These are phyloP conservation scores for Ogataea salicorniae DNA, from an alignment of 805 yeast genomes.

Conservation along the genomic window DNA sequence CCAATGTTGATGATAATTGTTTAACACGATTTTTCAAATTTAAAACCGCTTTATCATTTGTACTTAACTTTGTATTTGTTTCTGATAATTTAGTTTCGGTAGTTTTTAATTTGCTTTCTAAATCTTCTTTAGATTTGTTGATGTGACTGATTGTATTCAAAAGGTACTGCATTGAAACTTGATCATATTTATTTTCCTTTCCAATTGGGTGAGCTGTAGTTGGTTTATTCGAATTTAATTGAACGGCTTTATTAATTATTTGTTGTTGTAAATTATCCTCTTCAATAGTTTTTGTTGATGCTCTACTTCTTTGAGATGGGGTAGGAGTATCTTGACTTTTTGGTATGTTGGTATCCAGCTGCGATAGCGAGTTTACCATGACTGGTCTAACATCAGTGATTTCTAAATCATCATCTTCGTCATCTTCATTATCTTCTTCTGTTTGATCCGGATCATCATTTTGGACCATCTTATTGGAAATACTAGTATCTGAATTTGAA, in stretches of 20 bases:
- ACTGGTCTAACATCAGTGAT: constrained; percentile 1
- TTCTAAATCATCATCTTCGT: constrained; percentile 1
- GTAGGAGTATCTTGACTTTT: constrained; percentile 1
- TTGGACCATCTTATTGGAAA: not conserved
- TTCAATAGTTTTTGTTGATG: not conserved
- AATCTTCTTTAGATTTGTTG: constrained; percentile 6
- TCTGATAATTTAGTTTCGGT: constrained; percentile 4
- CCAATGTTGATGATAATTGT: constrained; percentile 4
- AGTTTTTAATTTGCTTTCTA: constrained; percentile 6
- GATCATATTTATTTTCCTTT: constrained; percentile 1
- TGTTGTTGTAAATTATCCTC: not conserved
- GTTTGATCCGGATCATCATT: not conserved
- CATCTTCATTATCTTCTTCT: not conserved
- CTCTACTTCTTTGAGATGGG: not conserved
- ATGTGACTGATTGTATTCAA: constrained; percentile 14
- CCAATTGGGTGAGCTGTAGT: not conserved
- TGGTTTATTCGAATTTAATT: not conserved
- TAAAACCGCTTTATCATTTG: constrained; percentile 3
- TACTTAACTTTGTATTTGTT: constrained; percentile 3
- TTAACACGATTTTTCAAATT: constrained; percentile 7
- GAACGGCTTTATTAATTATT: not conserved
- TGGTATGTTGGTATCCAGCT: not conserved
- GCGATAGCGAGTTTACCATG: not conserved
- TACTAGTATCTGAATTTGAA: not conserved
- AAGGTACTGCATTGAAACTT: constrained; percentile 17